Evolutionary conservation across 2,329 filamentous ascomycete species (phyloP).

Genomic region (Westerdykella aurantiaca): DNA sequence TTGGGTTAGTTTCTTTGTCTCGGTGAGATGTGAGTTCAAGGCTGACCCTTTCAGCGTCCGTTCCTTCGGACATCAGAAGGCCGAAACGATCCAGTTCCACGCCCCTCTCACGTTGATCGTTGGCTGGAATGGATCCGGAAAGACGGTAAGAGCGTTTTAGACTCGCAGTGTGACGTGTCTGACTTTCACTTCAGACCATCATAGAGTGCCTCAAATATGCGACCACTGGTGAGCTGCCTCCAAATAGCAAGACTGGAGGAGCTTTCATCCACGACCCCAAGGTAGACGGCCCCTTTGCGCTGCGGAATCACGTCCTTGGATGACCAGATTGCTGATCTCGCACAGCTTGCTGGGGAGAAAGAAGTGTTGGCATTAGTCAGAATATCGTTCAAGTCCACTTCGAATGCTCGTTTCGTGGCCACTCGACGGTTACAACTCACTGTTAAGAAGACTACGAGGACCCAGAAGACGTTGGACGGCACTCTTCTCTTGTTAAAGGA

Average conservation of each 20-base stretch:
- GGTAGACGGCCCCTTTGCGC: conserved; percentile 40
- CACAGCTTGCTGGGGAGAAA: conserved; percentile 69
- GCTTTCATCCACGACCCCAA: conserved; percentile 98
- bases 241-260: conserved; percentile 78
- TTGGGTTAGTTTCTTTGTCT: conserved; percentile 49
- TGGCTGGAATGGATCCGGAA: conserved; percentile 93
- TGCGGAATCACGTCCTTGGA: not conserved
- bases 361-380: conserved; percentile 90
- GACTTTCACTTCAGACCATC: conserved; percentile 57
- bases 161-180: not conserved
- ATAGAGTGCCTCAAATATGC: conserved; percentile 99
- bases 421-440: conserved; percentile 80
- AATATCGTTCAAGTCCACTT: conserved; percentile 74
- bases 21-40: conserved; percentile 1
- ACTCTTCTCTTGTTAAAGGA: conserved; percentile 69
- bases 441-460: conserved; percentile 71
- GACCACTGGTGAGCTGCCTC: conserved; percentile 86
- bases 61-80: conserved; percentile 72
- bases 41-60: conserved; percentile 53
- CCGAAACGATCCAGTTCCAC: conserved; percentile 80
- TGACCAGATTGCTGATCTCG: conserved; percentile 2
- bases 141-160: conserved; percentile 55
- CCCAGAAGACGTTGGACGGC: conserved; percentile 79
- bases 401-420: conserved; percentile 72
- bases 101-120: conserved; percentile 93